Conservation (phyloP, 331 rosid species). For the Quercus lobata region DNA sequence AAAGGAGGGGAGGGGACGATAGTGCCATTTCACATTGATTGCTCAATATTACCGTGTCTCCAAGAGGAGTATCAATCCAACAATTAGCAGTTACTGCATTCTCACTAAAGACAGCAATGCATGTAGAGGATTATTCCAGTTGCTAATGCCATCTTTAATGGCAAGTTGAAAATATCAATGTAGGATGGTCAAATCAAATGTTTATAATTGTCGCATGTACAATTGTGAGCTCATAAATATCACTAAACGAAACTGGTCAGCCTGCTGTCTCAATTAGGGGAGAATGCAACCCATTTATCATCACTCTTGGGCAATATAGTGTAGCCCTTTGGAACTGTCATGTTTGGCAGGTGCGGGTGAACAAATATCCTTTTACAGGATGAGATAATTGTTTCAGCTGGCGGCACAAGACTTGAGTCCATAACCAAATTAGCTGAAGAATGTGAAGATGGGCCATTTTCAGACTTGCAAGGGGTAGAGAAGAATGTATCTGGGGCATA, state of each 20-base stretch:
- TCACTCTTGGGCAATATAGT: slow-evolving; percentile 44
- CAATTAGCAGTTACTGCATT: no score
- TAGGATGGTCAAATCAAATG: background rate
- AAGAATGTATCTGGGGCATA: background rate
- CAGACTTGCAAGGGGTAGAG: background rate
- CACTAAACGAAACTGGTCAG: background rate
- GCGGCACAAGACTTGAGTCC: slow-evolving; percentile 17
- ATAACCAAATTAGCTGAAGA: slow-evolving; percentile 4
- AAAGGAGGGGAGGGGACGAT: no score
- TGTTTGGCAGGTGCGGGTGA: slow-evolving; percentile 39
- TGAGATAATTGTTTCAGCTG: slow-evolving; percentile 16
- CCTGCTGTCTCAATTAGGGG: background rate
- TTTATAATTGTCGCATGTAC: background rate
- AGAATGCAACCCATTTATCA: slow-evolving; percentile 60
- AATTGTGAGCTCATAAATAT: background rate
- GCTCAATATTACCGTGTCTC: no score
- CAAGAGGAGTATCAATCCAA: no score
- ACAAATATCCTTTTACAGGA: slow-evolving; percentile 28
- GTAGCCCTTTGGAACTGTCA: slow-evolving; percentile 33
- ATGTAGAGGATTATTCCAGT: background rate
- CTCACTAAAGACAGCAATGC: no score
- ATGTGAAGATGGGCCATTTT: slow-evolving; percentile 1
- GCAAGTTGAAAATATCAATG: background rate
- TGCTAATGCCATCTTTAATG: background rate
- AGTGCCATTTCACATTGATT: no score